Evolutionary conservation across 2,329 filamentous ascomycete species (phyloP), one percentile per base, ranked within the genome.

Genomic region (Fusarium denticulatum): DNA sequence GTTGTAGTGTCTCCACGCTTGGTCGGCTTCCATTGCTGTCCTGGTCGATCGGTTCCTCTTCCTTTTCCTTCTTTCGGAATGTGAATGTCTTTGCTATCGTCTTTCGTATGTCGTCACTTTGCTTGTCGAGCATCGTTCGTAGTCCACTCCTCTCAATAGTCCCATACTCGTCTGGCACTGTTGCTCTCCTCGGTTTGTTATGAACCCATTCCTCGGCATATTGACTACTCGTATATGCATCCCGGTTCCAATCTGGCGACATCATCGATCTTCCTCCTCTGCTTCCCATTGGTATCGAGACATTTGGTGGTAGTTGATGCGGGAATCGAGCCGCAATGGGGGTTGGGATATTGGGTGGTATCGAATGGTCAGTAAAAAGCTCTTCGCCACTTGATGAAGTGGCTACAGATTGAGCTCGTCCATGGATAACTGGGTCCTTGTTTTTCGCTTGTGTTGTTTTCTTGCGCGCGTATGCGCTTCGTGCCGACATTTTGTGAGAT

Each of bases 391-490:
- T 83, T 7, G 82, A 82, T 46, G 82, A 83, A 20, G 80, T 77
- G 26, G 64, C 46, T 55, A 78, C 73, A 5, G 85, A 85, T 62
- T 82, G 81, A 24, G 82, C 79, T 14, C 83, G 80, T 39, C 76
- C 24, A 32, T 64, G 59, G 37, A 36, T 69, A 20, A 39, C 26
- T 15, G 45, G 32, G 24, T 83, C 82, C 40, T 76, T 80, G 7
- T 79, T 71, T 60, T 84, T 86, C 32, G 84, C 82, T 64, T 89
- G 86, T 1, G 85, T 87, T 72, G 87, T 88, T 82, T 88, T 89
- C 79, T 89, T 89, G 76, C 88, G 86, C 77, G 88, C 88, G 73
- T 88, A 85, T 37, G 88, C 88, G 79, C 88, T 89, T 62, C 88
- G 83, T 67, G 87, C 88, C 12, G 88, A 90, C 88, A 90, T 90